Base-by-base conservation (phyloP, 2,329 filamentous ascomycete species). In the Chaetomium strumarium region DNA sequence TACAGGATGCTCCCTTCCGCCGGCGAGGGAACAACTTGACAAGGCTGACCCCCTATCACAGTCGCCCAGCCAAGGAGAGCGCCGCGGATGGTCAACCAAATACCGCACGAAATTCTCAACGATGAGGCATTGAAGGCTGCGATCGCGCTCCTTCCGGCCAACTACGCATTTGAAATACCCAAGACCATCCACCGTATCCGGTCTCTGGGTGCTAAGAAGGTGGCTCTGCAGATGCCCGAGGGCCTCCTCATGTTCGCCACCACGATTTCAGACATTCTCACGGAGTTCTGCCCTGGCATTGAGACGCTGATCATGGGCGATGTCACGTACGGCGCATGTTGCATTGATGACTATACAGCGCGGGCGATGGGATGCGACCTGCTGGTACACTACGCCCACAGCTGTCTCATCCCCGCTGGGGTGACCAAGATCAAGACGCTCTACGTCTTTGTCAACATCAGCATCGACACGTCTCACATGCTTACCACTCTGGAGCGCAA, bases 231-330 rank as follows among this genome's bases (percentile, higher is more conserved):
- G 70, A 93, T 99, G 77, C 93, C 93, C 5, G 95, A 99, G 70
- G 93, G 93, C 1, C 79, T 99, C 1, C 80, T 99, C 29, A 76
- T 99, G 52, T 99, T 99, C 67, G 93, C 93, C 19, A 97, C 93
- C 24, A 99, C 93, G 34, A 92, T 99, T 61, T 96, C 93, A 3
- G 93, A 99, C 67, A 97, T 99, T 63, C 76, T 99, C 44, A 89
- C 88, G 0, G 87, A 91, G 66, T 99, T 99, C 73, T 99, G 93
- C 65, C 86, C 90, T 0, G 90, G 88, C 1, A 86, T 87, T 38
- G 89, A 95, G 67, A 97, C 92, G 2, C 77, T 97, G 49, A 99
- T 99, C 68, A 99, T 99, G 93, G 93, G 93, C 56, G 93, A 99
- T 67, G 93, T 99, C 40, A 99, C 93, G 1, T 99, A 99, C 68